phyloP scores from a whole-genome alignment of 1,284 basidiomycete genomes.

The Stygiomarasmius scandens region DNA sequence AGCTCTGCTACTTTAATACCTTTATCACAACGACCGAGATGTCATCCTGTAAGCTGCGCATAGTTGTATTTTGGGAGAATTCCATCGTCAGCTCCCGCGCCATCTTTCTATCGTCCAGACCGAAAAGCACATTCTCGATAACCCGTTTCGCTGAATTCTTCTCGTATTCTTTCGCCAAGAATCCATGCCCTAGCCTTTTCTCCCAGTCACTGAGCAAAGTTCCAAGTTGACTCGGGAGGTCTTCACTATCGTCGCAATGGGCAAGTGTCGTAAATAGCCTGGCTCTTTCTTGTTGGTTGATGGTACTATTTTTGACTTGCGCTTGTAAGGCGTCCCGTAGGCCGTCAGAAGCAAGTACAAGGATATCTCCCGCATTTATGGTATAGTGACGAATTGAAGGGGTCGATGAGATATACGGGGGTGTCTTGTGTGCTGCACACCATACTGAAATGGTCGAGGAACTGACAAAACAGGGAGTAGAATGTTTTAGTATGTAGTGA shows the following conservation, averaged over 20 bases:
- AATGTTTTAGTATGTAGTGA: conserved; percentile 6
- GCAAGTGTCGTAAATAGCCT: conserved; percentile 5
- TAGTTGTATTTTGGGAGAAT: background rate
- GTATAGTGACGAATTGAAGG: conserved; percentile 4
- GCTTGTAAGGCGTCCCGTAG: conserved; percentile 4
- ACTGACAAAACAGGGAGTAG: background rate
- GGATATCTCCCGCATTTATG: conserved; percentile 1
- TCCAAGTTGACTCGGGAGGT: background rate
- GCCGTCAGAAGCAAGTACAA: conserved; percentile 15
- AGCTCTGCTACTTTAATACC: background rate
- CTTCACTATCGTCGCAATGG: background rate
- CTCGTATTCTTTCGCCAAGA: background rate
- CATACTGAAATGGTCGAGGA: background rate
- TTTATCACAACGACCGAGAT: background rate
- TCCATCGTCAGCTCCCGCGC: background rate
- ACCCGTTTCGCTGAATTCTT: background rate
- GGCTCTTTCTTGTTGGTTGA: background rate
- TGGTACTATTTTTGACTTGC: background rate
- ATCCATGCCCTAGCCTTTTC: background rate
- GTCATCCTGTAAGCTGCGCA: background rate
- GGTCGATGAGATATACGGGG: conserved; percentile 12
- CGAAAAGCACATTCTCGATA: background rate
- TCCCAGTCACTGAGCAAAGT: background rate
- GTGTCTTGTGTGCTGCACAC: background rate
- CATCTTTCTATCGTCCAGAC: background rate